phyloP scores from a whole-genome alignment of 371 early-diverging fungal species.

The Mucor mucedo region DNA sequence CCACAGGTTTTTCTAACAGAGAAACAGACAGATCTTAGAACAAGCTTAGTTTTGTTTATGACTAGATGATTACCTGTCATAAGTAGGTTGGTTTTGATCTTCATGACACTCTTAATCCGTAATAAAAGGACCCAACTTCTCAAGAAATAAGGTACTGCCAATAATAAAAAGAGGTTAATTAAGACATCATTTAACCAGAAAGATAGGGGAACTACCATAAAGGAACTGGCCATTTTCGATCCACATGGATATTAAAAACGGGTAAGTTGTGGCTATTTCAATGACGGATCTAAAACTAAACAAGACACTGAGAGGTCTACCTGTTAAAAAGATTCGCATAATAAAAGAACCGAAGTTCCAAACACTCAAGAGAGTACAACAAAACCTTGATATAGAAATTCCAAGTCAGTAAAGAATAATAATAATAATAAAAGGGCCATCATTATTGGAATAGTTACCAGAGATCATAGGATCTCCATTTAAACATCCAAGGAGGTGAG shows the following conservation, averaged over 20 bases:
- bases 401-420: slow-evolving; percentile 4
- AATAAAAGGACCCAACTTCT: slow-evolving; percentile 63
- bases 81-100: slow-evolving; percentile 60
- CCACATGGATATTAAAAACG: slow-evolving; percentile 58
- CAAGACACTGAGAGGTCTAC: slow-evolving; percentile 38
- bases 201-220: slow-evolving; percentile 41
- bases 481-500: slow-evolving; percentile 66
- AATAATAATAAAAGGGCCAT: too few relatives aligned
- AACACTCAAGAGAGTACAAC: slow-evolving; percentile 50
- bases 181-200: not conserved
- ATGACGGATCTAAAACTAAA: slow-evolving; percentile 57
- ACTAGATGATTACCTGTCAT: slow-evolving; percentile 41
- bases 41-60: not conserved
- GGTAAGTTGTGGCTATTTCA: slow-evolving; percentile 58
- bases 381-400: slow-evolving; percentile 25
- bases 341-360: slow-evolving; percentile 52
- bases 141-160: slow-evolving; percentile 64
- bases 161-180: not conserved
- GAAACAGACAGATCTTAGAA: not conserved
- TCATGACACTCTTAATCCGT: slow-evolving; percentile 62
- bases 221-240: slow-evolving; percentile 57
- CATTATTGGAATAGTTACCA: slow-evolving; percentile 36
- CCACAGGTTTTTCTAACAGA: slow-evolving; percentile 46
- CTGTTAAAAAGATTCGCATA: slow-evolving; percentile 44
- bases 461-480: slow-evolving; percentile 55